These are phyloP conservation scores for Verticillium klebahnii DNA, from an alignment of 2,329 filamentous ascomycete genomes.

Conservation along the genomic window DNA sequence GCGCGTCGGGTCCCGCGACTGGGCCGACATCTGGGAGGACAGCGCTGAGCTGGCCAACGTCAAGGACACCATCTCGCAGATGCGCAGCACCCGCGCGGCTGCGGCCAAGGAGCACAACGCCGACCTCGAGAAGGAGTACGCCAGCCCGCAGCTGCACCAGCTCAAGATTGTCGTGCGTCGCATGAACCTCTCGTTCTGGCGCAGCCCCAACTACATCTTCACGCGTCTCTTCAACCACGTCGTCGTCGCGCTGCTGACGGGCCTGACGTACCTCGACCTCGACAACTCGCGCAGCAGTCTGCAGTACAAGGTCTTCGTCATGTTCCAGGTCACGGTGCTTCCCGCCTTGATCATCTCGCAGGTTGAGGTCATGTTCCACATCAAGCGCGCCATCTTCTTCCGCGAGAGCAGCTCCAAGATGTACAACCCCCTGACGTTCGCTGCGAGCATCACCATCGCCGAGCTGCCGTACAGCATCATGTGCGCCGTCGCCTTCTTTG, in stretches of 20 bases:
- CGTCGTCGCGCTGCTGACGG: constrained; percentile 71
- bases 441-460: constrained; percentile 70
- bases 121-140: constrained; percentile 68
- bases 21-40: constrained; percentile 74
- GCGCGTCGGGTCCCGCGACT: constrained; percentile 70
- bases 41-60: constrained; percentile 64
- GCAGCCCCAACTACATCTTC: constrained; percentile 84
- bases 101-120: constrained; percentile 38
- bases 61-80: constrained; percentile 61
- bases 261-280: constrained; percentile 74
- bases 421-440: constrained; percentile 77
- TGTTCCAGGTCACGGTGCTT: constrained; percentile 84
- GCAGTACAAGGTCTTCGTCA: constrained; percentile 83
- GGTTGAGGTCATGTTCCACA: constrained; percentile 78
- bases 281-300: constrained; percentile 71
- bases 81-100: constrained; percentile 56
- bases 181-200: constrained; percentile 76
- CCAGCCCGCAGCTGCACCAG: constrained; percentile 75
- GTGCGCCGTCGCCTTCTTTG: constrained; percentile 75
- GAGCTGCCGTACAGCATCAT: constrained; percentile 82
- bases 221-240: constrained; percentile 83
- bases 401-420: constrained; percentile 83
- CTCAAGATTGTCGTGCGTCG: constrained; percentile 69
- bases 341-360: constrained; percentile 79
- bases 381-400: constrained; percentile 78